These are phyloP conservation scores for Cladosporium sphaerospermum DNA, from an alignment of 2,329 filamentous ascomycete species.

Conservation along the genomic window DNA sequence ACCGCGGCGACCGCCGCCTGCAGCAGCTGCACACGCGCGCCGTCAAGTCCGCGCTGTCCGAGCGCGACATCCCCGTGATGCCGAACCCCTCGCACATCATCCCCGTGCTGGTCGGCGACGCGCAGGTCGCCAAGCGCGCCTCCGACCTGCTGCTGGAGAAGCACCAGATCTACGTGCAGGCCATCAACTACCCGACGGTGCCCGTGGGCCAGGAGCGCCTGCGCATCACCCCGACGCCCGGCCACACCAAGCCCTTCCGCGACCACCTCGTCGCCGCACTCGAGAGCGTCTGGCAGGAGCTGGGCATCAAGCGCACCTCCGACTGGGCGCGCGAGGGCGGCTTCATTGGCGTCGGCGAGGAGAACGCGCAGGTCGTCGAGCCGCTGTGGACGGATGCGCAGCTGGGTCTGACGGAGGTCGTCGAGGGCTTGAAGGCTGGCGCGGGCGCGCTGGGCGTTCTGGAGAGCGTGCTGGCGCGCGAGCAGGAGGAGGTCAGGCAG, in stretches of 20 bases:
- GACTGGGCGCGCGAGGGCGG: constrained; percentile 89
- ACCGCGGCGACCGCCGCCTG: constrained; percentile 79
- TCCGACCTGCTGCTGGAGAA: constrained; percentile 87
- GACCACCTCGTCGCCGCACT: constrained; percentile 79
- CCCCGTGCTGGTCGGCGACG: constrained; percentile 87
- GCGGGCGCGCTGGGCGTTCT: constrained; percentile 41
- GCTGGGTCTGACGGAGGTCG: constrained; percentile 65
- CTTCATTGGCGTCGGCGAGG: constrained; percentile 86
- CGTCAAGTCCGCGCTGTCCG: constrained; percentile 76
- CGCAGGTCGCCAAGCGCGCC: constrained; percentile 83
- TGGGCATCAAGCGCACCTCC: constrained; percentile 85
- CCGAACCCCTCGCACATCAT: constrained; percentile 97
- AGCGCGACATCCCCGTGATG: constrained; percentile 86
- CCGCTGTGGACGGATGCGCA: constrained; percentile 92
- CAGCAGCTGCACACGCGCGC: constrained; percentile 95
- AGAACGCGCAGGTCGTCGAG: constrained; percentile 51
- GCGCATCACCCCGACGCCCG: constrained; percentile 90
- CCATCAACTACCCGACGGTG: constrained; percentile 98
- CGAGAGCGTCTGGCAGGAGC: constrained; percentile 79
- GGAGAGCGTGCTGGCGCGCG: constrained; percentile 43
- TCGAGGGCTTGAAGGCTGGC: constrained; percentile 52
- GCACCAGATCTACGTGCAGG: constrained; percentile 93
- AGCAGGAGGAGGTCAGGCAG: constrained; percentile 37
- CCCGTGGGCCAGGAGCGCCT: constrained; percentile 96
- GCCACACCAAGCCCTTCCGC: constrained; percentile 77